Evolutionary conservation across 441 rosid species (phyloP).

Genomic region (Pelargonium australe): DNA sequence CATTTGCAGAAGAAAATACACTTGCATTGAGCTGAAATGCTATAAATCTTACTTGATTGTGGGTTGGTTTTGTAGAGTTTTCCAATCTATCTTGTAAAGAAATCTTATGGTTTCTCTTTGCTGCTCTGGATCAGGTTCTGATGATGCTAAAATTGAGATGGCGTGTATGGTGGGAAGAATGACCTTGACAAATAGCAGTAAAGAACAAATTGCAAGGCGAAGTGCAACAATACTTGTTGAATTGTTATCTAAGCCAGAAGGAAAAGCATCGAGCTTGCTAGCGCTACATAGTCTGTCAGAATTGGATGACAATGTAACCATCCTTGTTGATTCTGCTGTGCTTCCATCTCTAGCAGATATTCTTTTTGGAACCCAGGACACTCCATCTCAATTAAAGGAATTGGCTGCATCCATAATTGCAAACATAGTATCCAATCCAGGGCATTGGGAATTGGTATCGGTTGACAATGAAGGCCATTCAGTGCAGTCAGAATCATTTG

Average conservation of each 20-base stretch:
- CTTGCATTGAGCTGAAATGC: not conserved
- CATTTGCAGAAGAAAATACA: not conserved
- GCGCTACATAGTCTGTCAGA: slow-evolving; percentile 37
- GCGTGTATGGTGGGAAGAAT: slow-evolving; percentile 34
- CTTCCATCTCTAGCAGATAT: slow-evolving; percentile 33
- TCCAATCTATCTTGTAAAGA: not conserved
- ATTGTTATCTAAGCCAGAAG: slow-evolving; percentile 25
- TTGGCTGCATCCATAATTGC: slow-evolving; percentile 35
- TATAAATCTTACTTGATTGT: not conserved
- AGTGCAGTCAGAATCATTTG: slow-evolving; percentile 33
- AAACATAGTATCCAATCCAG: slow-evolving; percentile 38
- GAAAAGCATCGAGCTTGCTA: slow-evolving; percentile 29
- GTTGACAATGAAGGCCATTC: slow-evolving; percentile 31
- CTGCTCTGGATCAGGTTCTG: slow-evolving; percentile 27
- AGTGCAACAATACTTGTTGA: slow-evolving; percentile 29
- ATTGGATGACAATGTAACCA: slow-evolving; percentile 33
- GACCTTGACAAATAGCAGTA: slow-evolving; percentile 34
- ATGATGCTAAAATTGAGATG: slow-evolving; percentile 35
- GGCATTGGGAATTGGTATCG: slow-evolving; percentile 40
- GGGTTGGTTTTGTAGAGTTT: not conserved
- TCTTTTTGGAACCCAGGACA: slow-evolving; percentile 27
- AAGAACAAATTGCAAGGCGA: slow-evolving; percentile 34
- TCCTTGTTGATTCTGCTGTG: slow-evolving; percentile 31
- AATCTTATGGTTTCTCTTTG: slow-evolving; percentile 4
- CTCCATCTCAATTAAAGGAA: slow-evolving; percentile 26